Conservation (phyloP, 257 asterid genomes). For the Solanum rostratum region DNA sequence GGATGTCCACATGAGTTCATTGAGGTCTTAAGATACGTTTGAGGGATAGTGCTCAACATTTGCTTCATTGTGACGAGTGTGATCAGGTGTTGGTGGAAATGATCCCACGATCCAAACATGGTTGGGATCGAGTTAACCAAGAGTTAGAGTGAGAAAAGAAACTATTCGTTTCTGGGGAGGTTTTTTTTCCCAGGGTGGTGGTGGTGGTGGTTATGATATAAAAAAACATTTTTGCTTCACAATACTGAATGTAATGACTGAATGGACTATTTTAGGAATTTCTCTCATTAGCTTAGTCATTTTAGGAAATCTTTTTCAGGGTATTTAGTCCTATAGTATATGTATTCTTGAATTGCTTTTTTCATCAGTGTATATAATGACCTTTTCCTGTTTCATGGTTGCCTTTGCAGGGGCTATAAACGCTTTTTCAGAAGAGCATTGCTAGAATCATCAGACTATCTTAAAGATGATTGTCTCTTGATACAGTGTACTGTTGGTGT, state of each 20-base stretch:
- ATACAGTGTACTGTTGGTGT: conserved; percentile 15
- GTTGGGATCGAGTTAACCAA: neutral
- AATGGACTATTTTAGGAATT: neutral
- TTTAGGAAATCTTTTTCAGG: neutral
- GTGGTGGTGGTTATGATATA: neutral
- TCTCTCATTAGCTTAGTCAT: neutral
- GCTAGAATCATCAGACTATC: conserved; percentile 9
- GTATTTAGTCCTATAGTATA: neutral
- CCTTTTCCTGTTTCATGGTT: neutral
- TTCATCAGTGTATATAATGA: neutral
- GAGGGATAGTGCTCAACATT: neutral
- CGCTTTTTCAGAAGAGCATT: conserved; percentile 1
- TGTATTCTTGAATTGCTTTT: neutral
- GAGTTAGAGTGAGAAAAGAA: neutral
- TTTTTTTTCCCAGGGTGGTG: neutral
- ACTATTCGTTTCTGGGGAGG: neutral
- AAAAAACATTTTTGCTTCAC: neutral
- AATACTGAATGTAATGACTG: neutral
- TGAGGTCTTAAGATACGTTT: neutral
- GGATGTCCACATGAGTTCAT: neutral
- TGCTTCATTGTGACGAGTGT: neutral
- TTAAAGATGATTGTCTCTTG: conserved; percentile 10
- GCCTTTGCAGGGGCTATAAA: conserved; percentile 11
- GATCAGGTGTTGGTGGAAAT: neutral
- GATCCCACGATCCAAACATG: neutral